Conservation (phyloP, 106 monocot species). For the Dendrobium officinale region DNA sequence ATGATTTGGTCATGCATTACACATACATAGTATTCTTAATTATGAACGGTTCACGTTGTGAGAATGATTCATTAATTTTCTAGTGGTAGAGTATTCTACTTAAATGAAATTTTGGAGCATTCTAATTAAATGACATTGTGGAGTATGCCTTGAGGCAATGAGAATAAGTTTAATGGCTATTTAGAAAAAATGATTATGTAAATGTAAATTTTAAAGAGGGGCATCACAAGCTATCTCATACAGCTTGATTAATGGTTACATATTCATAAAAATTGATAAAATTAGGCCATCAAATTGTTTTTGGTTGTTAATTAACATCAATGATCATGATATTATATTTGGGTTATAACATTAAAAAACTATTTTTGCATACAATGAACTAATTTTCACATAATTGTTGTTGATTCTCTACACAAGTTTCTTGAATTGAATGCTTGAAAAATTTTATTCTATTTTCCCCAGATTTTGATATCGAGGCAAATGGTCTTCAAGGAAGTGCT, state of each 20-base stretch:
- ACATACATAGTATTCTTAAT: background rate
- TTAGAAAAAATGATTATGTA: background rate
- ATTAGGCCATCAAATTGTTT: background rate
- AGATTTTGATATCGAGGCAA: constrained; percentile 52
- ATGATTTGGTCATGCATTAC: background rate
- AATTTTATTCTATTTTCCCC: background rate
- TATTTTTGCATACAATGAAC: background rate
- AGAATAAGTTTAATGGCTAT: background rate
- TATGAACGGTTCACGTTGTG: background rate
- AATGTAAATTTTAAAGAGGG: background rate
- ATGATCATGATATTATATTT: background rate
- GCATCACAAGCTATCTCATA: background rate
- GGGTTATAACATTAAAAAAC: background rate
- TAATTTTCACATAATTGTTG: background rate
- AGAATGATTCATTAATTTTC: background rate
- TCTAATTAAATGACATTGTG: background rate
- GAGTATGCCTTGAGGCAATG: no score
- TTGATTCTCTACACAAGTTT: background rate
- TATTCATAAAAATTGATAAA: background rate
- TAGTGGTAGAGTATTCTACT: no score
- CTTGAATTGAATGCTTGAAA: background rate
- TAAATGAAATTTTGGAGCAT: background rate
- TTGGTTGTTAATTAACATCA: background rate
- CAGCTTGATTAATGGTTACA: background rate
- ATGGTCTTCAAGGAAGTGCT: constrained; percentile 50